These are phyloP conservation scores for Fraxinus pennsylvanica DNA, from an alignment of 257 asterid genomes.

Conservation along the genomic window DNA sequence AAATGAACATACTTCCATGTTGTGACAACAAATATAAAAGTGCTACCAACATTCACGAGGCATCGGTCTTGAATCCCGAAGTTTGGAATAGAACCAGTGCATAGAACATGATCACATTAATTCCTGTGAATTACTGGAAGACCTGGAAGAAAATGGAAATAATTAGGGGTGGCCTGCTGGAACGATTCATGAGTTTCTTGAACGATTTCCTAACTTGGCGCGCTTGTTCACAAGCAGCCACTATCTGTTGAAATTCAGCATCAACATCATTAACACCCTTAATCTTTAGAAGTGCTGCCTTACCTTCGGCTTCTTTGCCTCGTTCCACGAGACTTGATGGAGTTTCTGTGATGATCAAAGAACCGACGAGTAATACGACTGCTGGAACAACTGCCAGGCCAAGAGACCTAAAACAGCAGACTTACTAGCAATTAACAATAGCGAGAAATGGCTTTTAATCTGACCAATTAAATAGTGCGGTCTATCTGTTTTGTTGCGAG, in stretches of 20 bases:
- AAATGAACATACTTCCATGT: background rate
- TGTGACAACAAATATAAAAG: constrained; percentile 28
- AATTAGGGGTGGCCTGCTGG: constrained; percentile 48
- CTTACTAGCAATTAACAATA: too few relatives aligned
- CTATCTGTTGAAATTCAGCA: constrained; percentile 48
- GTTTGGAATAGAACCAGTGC: constrained; percentile 70
- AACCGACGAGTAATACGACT: constrained; percentile 41
- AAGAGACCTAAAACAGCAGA: constrained; percentile 26
- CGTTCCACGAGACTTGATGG: constrained; percentile 68
- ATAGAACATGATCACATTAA: constrained; percentile 77
- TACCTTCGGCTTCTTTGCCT: constrained; percentile 37
- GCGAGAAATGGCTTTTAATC: too few relatives aligned
- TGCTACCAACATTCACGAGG: constrained; percentile 51
- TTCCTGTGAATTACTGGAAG: constrained; percentile 79
- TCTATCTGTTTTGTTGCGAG: constrained; percentile 34
- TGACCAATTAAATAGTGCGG: constrained; percentile 1
- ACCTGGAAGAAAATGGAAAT: constrained; percentile 41
- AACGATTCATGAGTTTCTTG: constrained; percentile 40
- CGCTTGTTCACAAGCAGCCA: constrained; percentile 50
- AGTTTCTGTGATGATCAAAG: constrained; percentile 58
- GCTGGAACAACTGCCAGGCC: constrained; percentile 66
- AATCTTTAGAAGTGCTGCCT: constrained; percentile 42
- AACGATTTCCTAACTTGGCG: constrained; percentile 39
- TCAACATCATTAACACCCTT: constrained; percentile 64
- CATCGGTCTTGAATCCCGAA: constrained; percentile 52